Evolutionary conservation across 805 yeast genomes (phyloP).

Genomic region (Tanozyma kutaoensis): DNA sequence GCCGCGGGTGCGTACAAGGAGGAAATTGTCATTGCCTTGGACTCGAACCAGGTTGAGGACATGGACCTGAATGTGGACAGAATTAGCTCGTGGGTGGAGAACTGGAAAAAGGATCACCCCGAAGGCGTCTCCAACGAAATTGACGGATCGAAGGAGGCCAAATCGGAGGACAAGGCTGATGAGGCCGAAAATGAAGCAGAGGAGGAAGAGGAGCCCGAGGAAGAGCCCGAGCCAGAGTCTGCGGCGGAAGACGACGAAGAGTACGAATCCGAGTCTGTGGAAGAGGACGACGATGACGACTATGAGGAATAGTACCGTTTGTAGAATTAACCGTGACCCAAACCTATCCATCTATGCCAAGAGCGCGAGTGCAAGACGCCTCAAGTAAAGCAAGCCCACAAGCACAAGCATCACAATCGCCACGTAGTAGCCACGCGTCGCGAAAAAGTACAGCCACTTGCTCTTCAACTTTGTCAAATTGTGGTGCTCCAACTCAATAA

Average conservation of each 20-base stretch:
- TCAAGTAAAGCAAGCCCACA: slow-evolving; percentile 11
- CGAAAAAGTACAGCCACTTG: slow-evolving; percentile 39
- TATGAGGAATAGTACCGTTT: no score
- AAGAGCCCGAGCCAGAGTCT: no score
- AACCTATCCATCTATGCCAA: no score
- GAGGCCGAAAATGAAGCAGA: no score
- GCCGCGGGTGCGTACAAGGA: slow-evolving; percentile 74
- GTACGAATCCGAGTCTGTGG: no score
- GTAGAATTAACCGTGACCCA: no score
- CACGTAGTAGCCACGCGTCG: slow-evolving; percentile 39
- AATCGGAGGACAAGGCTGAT: no score
- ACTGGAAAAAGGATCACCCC: slow-evolving; percentile 52
- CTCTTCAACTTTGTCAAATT: slow-evolving; percentile 45
- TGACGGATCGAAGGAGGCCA: slow-evolving; percentile 6
- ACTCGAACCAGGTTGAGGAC: slow-evolving; percentile 59
- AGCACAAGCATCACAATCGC: slow-evolving; percentile 14
- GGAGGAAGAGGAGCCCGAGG: no score
- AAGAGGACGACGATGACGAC: no score
- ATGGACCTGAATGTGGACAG: slow-evolving; percentile 77
- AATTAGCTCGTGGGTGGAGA: slow-evolving; percentile 56
- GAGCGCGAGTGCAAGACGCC: background rate
- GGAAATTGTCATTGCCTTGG: slow-evolving; percentile 70
- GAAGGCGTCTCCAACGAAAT: slow-evolving; percentile 45
- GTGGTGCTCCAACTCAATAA: slow-evolving; percentile 54
- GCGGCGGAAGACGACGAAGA: no score